phyloP scores from a whole-genome alignment of 2,329 filamentous ascomycete genomes.

The Verticillium tricorpus region DNA sequence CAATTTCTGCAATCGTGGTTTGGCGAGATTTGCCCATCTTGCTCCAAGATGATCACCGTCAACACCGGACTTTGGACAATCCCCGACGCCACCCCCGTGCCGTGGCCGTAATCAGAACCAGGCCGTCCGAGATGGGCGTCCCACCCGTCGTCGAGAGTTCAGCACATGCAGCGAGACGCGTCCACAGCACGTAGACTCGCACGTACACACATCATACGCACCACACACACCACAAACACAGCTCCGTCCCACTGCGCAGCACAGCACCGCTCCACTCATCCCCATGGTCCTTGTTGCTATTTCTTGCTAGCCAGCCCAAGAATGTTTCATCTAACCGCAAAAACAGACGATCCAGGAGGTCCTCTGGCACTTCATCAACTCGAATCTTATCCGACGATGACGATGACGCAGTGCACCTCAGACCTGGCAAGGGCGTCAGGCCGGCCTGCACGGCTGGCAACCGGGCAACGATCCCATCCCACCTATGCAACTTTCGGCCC shows the following conservation, averaged over 20 bases:
- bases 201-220: neutral
- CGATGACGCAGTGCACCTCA: neutral
- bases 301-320: neutral
- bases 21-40: slow-evolving; percentile 22
- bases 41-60: slow-evolving; percentile 10
- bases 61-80: neutral
- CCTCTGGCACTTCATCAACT: neutral
- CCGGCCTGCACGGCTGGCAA: neutral
- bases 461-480: neutral
- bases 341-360: neutral
- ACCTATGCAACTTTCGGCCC: neutral
- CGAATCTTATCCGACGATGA: neutral
- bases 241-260: neutral
- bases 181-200: neutral
- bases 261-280: neutral
- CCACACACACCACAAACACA: neutral
- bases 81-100: neutral
- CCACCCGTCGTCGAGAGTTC: neutral
- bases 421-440: neutral
- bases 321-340: neutral
- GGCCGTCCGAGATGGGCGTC: neutral
- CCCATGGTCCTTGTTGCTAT: neutral
- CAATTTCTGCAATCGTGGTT: slow-evolving; percentile 20
- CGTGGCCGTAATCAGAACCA: neutral
- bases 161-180: neutral